These are phyloP conservation scores for Ustilago shanxiensis DNA, from an alignment of 1,284 basidiomycete genomes.

Conservation along the genomic window DNA sequence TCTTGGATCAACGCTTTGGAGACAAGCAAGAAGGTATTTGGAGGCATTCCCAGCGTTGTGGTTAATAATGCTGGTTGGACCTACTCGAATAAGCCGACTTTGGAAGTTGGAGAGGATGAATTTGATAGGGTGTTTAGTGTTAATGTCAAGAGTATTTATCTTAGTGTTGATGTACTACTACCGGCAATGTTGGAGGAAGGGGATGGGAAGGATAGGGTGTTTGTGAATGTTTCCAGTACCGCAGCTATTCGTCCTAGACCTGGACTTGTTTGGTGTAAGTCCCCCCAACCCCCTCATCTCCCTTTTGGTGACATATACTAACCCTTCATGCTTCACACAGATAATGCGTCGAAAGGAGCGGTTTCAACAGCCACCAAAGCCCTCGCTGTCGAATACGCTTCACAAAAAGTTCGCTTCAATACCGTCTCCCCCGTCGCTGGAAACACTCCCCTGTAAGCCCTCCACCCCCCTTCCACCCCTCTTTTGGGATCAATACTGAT, in stretches of 20 bases:
- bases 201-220: slow-evolving; percentile 18
- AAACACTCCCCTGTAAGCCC: slow-evolving; percentile 52
- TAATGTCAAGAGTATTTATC: slow-evolving; percentile 45
- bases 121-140: slow-evolving; percentile 43
- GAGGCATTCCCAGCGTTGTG: slow-evolving; percentile 8
- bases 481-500: not conserved
- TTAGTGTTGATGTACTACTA: slow-evolving; percentile 33
- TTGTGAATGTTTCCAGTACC: slow-evolving; percentile 33
- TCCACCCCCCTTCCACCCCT: not conserved
- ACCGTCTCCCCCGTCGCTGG: slow-evolving; percentile 49
- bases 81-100: slow-evolving; percentile 43
- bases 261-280: slow-evolving; percentile 51
- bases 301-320: no score
- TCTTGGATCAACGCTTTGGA: slow-evolving; percentile 15
- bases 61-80: slow-evolving; percentile 60
- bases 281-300: not conserved
- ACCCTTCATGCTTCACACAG: slow-evolving; percentile 10
- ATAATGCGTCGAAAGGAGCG: slow-evolving; percentile 48
- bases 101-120: slow-evolving; percentile 33
- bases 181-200: slow-evolving; percentile 13
- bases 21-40: slow-evolving; percentile 3
- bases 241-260: slow-evolving; percentile 49
- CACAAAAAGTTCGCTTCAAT: slow-evolving; percentile 43
- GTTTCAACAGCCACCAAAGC: slow-evolving; percentile 48
- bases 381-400: slow-evolving; percentile 48